Base-by-base conservation (phyloP, 768 basidiomycete genomes). In the Kwoniella heveanensis region DNA sequence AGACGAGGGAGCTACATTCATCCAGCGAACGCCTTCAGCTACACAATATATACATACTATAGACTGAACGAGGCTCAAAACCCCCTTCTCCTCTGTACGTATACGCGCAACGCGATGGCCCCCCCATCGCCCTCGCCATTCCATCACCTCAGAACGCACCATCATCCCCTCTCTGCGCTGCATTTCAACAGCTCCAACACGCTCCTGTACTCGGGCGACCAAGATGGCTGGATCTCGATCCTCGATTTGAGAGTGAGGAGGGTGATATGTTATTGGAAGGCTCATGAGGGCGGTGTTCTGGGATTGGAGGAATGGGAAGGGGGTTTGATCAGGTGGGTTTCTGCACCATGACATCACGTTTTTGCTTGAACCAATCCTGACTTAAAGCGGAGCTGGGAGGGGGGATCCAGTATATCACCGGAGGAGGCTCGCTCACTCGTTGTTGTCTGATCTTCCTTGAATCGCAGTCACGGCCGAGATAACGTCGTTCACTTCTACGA, bases 191-290 rank as follows among this genome's bases (percentile, higher is more conserved):
- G 82, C 2, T 86, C 90, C 75, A 91, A 92, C 73, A 86, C 89
- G 66, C 83, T 90, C 19, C 81, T 98, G 5, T 94, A 92, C 80
- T 91, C 94, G 7, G 93, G 89, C 2, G 95, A 98, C 71, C 81
- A 84, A 5, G 84, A 87, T 19, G 95, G 95, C 2, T 84, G 81
- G n/a, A 86, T 93, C 24, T 85, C 87, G 3, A 81, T 90, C 60
- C 90, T 89, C 2, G 90, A 90, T 47, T 87, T 92, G 1, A 83
- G 85, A 26, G 86, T 87, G 0, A 83, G 93, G 19, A 86, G 95
- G n/a, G 83, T 90, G 0, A 81, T 90, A 19, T 81, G 86, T 0
- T 81, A 84, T 19, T 96, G 93, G 92, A 82, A 83, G 53, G 87
- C 93, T 1, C 94, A 98, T 79, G 82, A 83, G 0, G 88, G 89